Base-by-base conservation (phyloP, 805 yeast species). In the Kuraishia piskuri region DNA sequence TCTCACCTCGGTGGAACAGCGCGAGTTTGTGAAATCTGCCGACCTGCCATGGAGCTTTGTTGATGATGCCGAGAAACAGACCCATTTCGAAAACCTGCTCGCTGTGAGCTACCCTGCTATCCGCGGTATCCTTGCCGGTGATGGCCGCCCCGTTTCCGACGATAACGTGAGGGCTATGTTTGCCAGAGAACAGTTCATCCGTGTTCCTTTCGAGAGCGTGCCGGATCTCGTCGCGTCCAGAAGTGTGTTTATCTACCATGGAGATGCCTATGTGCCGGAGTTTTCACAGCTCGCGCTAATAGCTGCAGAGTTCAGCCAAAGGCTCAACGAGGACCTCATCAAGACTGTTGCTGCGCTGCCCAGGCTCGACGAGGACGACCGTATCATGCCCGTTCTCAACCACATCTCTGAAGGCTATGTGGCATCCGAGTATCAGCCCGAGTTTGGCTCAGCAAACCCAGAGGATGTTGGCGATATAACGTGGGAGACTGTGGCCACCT, bases 301-400 rank as follows among this genome's bases (percentile, higher is more conserved):
- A 26, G 69, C 86, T 0, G 77, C 75, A 46, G 96, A 90, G 64
- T 92, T 85, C 65, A 71, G 80, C 37, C 76, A 72, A 45, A 66
- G 71, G 53, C 70, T 91, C 52, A 64, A 67, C 2, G 64, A 68
- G 19, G 80, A 82, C 21, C 72, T 94, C 58, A 69, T 82, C 22
- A 69, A 75, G 49, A 88, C 97, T 0, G 83, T 90, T 60, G 87
- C 86, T 63, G 78, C 87, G 21, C 71, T 90, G 53, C 95, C 96
- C 6, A 76, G 91, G 10, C 72, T 92, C 53, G 96, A 90, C 63
- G 98, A 92, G 70, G 97, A 90, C 63, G 95, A 90, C 64, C 75
- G 99, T 54, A 70, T 94, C 48, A 71, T 90, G 51, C 97, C 97
- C 0, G 82, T 94, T 25, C 73, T 94, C 57, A 82, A 83, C 61